Conservation (phyloP, 257 asterid species). For the Vinca minor region DNA sequence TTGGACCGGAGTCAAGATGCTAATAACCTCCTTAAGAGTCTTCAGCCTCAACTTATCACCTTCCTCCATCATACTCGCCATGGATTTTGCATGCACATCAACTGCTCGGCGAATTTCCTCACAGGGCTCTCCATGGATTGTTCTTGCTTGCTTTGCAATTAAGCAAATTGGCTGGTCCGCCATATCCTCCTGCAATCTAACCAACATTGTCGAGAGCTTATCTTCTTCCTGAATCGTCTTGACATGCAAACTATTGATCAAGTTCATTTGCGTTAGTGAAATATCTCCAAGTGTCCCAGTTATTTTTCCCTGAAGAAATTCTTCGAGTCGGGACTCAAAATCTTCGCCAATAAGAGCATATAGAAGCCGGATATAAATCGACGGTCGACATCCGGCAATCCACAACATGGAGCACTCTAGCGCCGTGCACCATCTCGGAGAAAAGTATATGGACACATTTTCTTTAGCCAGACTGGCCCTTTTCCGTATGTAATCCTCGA, state of each 20-base stretch:
- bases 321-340: conserved; percentile 11
- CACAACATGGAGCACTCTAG: conserved; percentile 30
- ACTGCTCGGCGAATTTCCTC: conserved; percentile 13
- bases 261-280: conserved; percentile 18
- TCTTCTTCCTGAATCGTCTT: conserved; percentile 26
- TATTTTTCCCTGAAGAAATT: conserved; percentile 11
- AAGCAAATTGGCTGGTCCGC: conserved; percentile 27
- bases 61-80: conserved; percentile 18
- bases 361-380: conserved; percentile 29
- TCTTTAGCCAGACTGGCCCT: conserved; percentile 18
- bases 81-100: conserved; percentile 13
- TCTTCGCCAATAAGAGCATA: conserved; percentile 28
- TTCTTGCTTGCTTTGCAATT: conserved; percentile 13
- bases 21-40: conserved; percentile 26
- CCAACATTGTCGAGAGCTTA: conserved; percentile 17
- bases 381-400: conserved; percentile 35
- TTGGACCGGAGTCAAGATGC: conserved; percentile 16
- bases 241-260: conserved; percentile 18
- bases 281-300: background rate
- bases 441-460: conserved; percentile 23
- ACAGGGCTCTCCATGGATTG: background rate
- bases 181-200: conserved; percentile 31
- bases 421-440: conserved; percentile 32
- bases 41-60: conserved; percentile 32
- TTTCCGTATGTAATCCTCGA: conserved; percentile 18